Evolutionary conservation across 1,139 yeast species (phyloP), one percentile per base, ranked within the genome.

Genomic region (Hanseniaspora gamundiae): DNA sequence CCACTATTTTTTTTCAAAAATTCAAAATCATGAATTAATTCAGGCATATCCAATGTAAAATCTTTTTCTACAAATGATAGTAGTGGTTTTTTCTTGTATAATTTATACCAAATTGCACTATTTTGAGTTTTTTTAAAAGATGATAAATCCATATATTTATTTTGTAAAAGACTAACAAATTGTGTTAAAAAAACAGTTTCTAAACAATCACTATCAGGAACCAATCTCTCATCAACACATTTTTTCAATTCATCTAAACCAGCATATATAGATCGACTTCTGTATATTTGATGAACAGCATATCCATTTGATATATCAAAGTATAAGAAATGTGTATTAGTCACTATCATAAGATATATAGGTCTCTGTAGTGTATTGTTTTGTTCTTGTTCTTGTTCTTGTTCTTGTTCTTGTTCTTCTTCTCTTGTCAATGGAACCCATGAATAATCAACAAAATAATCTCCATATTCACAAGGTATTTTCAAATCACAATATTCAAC

Each of bases 371-470:
- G 13, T 30, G 35, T 16, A 16, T 30, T n/a, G 17, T n/a, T 30
- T 24, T 24, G 5, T 17, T 19, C 10, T 17, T 33, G 10, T 17
- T 19, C 2, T 2, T 11, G 9, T 33, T 17, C 10, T 10, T 7
- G 6, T 9, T 17, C 7, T 11, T 33, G 20, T 17, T 17, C 19
- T 10, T 27, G 2, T 10, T 27, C 30, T 19, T 8, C 16, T 1
- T 41, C 31, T 31, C 36, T 35, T 1, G 38, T 38, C 2, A 29
- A 6, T 39, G 44, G 40, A 3, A 40, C 14, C 35, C 48, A 36
- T 5, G 44, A 29, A 17, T 41, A 39, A 11, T 46, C 48, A n/a
- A 44, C 43, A 19, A 46, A 13, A 35, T 41, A 27, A 10, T 24
- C n/a, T 2, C 43, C 43, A 33, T 35, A 41, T 7, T 35, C 27